A percentile compares a stretch with the other conserved stretches of the same genome.
These are phyloP conservation scores for Trichoderma semiorbis DNA, from an alignment of 2,329 filamentous ascomycete genomes.

Conservation along the genomic window DNA sequence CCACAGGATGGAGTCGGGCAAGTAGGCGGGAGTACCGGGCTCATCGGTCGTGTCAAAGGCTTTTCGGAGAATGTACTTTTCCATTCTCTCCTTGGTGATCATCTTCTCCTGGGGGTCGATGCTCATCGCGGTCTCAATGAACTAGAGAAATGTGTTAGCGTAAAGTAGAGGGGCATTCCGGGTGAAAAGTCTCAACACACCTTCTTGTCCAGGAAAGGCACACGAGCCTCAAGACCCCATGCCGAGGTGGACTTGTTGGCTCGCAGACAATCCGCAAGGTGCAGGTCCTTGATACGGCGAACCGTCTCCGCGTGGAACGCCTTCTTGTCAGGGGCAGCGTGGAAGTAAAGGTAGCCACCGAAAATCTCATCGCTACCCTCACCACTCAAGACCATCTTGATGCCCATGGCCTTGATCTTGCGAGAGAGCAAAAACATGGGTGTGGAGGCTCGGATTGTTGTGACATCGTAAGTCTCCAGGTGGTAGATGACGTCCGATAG, in stretches of 20 bases:
- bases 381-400: constrained; percentile 98
- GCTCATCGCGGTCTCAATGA: constrained; percentile 89
- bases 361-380: constrained; percentile 99
- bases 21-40: constrained; percentile 75
- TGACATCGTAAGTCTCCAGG: constrained; percentile 96
- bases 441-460: constrained; percentile 95
- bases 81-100: constrained; percentile 83
- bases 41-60: constrained; percentile 93
- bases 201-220: constrained; percentile 95
- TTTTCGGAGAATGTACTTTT: constrained; percentile 98
- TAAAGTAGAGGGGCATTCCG: not conserved
- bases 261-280: constrained; percentile 91
- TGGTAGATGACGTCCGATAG: constrained; percentile 98
- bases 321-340: constrained; percentile 83
- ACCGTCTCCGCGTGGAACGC: constrained; percentile 97
- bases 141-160: constrained; percentile 44
- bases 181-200: constrained; percentile 25
- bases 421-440: constrained; percentile 97
- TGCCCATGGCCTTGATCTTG: constrained; percentile 99
- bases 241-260: constrained; percentile 99
- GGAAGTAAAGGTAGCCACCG: constrained; percentile 98
- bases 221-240: constrained; percentile 96
- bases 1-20: constrained; percentile 96
- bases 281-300: constrained; percentile 91
- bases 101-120: constrained; percentile 94